Base-by-base conservation (phyloP, 2,329 filamentous ascomycete genomes). In the Fusarium brevicatenulatum region DNA sequence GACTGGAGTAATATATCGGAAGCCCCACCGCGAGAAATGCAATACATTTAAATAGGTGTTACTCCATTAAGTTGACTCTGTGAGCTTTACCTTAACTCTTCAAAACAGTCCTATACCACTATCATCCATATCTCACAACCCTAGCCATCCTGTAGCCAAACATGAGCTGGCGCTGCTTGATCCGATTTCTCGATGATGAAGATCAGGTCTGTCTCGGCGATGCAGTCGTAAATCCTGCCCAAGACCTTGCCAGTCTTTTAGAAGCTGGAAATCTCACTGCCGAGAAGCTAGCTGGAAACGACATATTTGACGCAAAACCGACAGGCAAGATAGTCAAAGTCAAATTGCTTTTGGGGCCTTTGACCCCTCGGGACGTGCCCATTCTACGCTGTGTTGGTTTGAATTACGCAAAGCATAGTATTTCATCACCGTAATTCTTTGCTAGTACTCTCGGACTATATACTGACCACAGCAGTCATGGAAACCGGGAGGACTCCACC, bases 361-460 rank as follows among this genome's bases (percentile, higher is more conserved):
- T 68, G 9, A 37, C 21, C 10, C 65, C 65, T 15, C 30, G 37
- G 12, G 42, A 64, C 8, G 60, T 64, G 6, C 65, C 65, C 7
- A 60, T 68, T 34, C 4, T 68, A 21, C 65, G 65, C 13, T 68
- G 65, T 28, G 65, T 68, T 36, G 65, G 60, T 9, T 52, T 68
- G 42, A 68, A 68, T 25, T 68, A 68, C 40, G 60, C 65, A 34
- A 64, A 64, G n/a, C 65, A 68, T 32, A 68, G 65, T 68, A 55
- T n/a, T 37, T 28, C 19, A 37, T 16, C 18, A 21, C 9, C 5
- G 8, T 40, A 8, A 8, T n/a, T 25, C 5, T 25, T 25, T 25
- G 25, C 5, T 4, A 4, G 25, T 25, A 25, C 25, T 25, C 25
- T 25, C 7, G 18, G n/a, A 34, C 21, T 25, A 5, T 39, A 3